phyloP scores from a whole-genome alignment of 169 alveolate species.

The Eimeria praecox region DNA sequence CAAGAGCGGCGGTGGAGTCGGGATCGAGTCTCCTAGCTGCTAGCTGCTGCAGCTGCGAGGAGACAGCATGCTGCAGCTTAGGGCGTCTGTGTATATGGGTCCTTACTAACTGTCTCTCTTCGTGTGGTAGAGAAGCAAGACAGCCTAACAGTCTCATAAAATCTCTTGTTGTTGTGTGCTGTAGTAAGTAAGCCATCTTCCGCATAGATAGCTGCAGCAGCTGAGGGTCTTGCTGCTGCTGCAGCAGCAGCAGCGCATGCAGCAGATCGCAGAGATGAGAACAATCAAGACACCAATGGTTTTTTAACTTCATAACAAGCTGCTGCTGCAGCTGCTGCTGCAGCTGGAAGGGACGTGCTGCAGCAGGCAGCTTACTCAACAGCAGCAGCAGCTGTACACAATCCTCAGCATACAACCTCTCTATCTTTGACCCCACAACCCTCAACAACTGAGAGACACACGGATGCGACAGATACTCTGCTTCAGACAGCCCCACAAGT shows the following conservation, averaged over 20 bases:
- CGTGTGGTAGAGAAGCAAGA: constrained; percentile 62
- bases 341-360: constrained; percentile 28
- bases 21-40: constrained; percentile 32
- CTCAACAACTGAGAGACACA: constrained; percentile 63
- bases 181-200: constrained; percentile 52
- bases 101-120: constrained; percentile 63
- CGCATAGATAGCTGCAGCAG: constrained; percentile 72
- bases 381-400: constrained; percentile 81
- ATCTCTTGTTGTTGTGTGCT: constrained; percentile 31
- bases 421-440: constrained; percentile 45
- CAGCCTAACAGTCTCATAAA: constrained; percentile 72
- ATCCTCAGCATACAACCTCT: constrained; percentile 76
- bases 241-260: constrained; percentile 75
- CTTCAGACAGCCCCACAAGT: constrained; percentile 80
- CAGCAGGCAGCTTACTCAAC: constrained; percentile 34
- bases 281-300: constrained; percentile 76
- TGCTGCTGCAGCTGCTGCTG: constrained; percentile 79
- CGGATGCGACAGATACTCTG: constrained; percentile 80
- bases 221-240: constrained; percentile 58
- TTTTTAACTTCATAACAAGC: constrained; percentile 39
- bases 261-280: constrained; percentile 66
- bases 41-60: constrained; percentile 54
- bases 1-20: constrained; percentile 51
- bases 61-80: constrained; percentile 70
- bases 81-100: constrained; percentile 78